These are phyloP conservation scores for Bolboschoenus planiculmis DNA, from an alignment of 176 grass and related monocot genomes.

Conservation along the genomic window DNA sequence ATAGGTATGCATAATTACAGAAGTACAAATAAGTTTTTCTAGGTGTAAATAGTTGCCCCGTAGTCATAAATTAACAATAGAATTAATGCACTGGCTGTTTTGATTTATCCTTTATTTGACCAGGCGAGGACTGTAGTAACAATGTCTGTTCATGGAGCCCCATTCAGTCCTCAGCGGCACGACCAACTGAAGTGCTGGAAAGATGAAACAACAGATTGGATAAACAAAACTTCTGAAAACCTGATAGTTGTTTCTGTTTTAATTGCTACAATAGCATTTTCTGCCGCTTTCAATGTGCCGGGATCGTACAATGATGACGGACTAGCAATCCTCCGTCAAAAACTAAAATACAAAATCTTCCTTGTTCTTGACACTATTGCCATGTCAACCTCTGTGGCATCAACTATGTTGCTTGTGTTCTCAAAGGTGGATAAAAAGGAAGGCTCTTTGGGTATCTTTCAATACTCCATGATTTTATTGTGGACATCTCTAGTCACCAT, in stretches of 20 bases:
- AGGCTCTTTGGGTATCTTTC: conserved; percentile 32
- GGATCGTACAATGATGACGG: conserved; percentile 37
- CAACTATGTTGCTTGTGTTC: conserved; percentile 24
- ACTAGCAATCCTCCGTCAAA: conserved; percentile 21
- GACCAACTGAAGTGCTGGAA: too few relatives aligned
- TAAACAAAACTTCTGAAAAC: too few relatives aligned
- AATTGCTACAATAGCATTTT: conserved; percentile 44
- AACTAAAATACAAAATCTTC: conserved; percentile 25
- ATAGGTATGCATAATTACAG: too few relatives aligned
- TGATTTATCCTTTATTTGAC: too few relatives aligned
- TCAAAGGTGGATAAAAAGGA: background rate
- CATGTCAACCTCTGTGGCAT: conserved; percentile 27
- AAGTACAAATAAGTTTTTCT: too few relatives aligned
- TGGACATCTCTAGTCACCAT: conserved; percentile 37
- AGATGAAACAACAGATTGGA: too few relatives aligned
- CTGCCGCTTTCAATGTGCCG: conserved; percentile 48
- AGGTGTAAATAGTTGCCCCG: too few relatives aligned
- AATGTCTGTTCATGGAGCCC: too few relatives aligned
- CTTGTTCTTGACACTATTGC: conserved; percentile 33
- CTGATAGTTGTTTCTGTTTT: conserved; percentile 30
- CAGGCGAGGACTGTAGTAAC: too few relatives aligned
- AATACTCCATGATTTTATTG: conserved; percentile 23
- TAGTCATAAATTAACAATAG: too few relatives aligned
- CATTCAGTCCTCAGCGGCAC: too few relatives aligned
- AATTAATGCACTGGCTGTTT: too few relatives aligned